Evolutionary conservation across 78 protist species (phyloP).

Genomic region (Emiliania huxleyi): DNA sequence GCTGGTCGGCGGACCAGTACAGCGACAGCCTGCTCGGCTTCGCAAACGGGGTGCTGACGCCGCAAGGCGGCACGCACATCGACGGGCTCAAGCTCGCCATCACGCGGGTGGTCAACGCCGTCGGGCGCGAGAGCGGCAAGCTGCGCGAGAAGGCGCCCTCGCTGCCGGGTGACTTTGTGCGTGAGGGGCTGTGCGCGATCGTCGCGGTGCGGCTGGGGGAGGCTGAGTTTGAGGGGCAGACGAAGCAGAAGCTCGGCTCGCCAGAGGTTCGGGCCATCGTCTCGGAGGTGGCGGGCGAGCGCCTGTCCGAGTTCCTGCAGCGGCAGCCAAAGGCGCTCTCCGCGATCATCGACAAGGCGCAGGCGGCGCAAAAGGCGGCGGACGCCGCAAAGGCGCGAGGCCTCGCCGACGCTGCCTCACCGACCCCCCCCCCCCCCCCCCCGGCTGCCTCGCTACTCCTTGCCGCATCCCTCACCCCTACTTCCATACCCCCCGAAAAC

Average conservation of each 20-base stretch:
- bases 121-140: background rate
- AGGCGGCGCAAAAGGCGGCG: background rate
- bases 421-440: too few species aligned
- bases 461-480: too few species aligned
- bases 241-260: background rate
- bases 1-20: background rate
- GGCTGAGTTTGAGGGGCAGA: constrained; percentile 30
- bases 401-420: too few species aligned
- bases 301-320: background rate
- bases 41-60: constrained; percentile 2
- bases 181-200: constrained; percentile 1
- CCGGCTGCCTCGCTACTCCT: too few species aligned
- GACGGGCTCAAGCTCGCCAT: constrained; percentile 22
- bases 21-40: background rate
- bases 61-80: background rate
- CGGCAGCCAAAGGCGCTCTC: background rate
- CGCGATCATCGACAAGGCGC: background rate
- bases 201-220: background rate
- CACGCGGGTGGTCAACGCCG: background rate
- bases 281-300: background rate
- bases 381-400: background rate
- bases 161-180: background rate
- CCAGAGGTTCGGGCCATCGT: background rate
- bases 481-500: too few species aligned
- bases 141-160: background rate